Evolutionary conservation across 768 basidiomycete species (phyloP).

Genomic region (Heimioporus sp.): DNA sequence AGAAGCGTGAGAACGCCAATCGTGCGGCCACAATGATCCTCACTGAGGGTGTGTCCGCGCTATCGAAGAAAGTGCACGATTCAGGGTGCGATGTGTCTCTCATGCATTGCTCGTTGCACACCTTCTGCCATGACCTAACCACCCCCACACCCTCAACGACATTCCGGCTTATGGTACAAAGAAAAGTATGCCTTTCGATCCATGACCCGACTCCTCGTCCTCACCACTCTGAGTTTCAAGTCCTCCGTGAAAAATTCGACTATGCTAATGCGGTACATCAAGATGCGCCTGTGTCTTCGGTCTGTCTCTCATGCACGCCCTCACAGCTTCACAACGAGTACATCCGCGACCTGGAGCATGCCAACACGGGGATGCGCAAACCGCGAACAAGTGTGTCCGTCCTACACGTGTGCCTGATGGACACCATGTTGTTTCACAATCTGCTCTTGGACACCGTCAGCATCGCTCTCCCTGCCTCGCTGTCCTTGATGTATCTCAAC

Average conservation of each 20-base stretch:
- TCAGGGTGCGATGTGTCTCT: slow-evolving; percentile 19
- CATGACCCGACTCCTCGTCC: not conserved
- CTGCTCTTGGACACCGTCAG: slow-evolving; percentile 35
- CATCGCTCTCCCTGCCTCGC: slow-evolving; percentile 30
- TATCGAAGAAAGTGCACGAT: slow-evolving; percentile 21
- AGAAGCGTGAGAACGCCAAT: no score
- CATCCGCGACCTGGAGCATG: slow-evolving; percentile 25
- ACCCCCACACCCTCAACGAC: slow-evolving; percentile 12
- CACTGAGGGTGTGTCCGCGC: no score
- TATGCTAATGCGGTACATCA: slow-evolving; percentile 29
- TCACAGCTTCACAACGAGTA: slow-evolving; percentile 22
- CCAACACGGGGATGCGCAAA: slow-evolving; percentile 27
- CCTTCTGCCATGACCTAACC: not conserved
- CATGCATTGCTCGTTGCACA: no score
- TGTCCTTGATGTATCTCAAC: slow-evolving; percentile 30
- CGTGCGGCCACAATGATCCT: no score
- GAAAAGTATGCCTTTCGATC: slow-evolving; percentile 22
- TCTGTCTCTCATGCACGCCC: not conserved
- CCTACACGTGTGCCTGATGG: not conserved
- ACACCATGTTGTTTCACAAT: slow-evolving; percentile 7
- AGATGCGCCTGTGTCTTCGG: not conserved
- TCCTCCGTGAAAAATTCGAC: slow-evolving; percentile 32
- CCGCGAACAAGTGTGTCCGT: slow-evolving; percentile 31
- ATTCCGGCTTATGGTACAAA: slow-evolving; percentile 26
- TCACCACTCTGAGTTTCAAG: slow-evolving; percentile 23